Evolutionary conservation across 345 rosid species (phyloP), one percentile per base, ranked within the genome.

Genomic region (Excoecaria agallocha): DNA sequence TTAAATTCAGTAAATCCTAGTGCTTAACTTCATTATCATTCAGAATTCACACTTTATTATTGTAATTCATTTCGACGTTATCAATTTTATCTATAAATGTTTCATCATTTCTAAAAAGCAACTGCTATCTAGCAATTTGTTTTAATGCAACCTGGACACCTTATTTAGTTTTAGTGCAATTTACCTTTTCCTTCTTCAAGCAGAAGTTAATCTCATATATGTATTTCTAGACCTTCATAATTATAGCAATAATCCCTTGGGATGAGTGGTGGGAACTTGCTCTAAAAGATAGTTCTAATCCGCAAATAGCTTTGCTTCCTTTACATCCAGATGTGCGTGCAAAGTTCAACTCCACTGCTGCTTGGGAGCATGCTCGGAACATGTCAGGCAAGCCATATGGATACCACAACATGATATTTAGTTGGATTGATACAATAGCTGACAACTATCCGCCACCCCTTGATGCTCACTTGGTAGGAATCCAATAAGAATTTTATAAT

Each of bases 361-460:
- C 99, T 17, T 95, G 99, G 99, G 96, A 93, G 74, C 93, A 89
- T 76, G 93, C 96, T 12, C 84, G 81, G 54, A 95, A 94, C 86
- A 95, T 95, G 99, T 83, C 89, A 41, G 99, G 99, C 65, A 90
- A 91, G 74, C 98, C 98, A n/a, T 95, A 95, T 82, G 99, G 99
- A 74, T 95, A 95, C 82, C 99, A 95, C 83, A 95, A 95, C 89
- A 91, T 93, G 99, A 91, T 95, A 75, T 95, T 95, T 81, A 95
- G 99, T 87, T 91, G 98, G 99, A 93, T 95, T 38, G 98, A 93
- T 68, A 93, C 99, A 57, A 70, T 95, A 37, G 92, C 87, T 58
- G 97, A 89, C 78, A 93, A 95, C 83, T 95, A 89, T 87, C 98
- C 99, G 12, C 99, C 99, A 65, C 99, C 97, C 73, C 93, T 95